These are phyloP conservation scores for Didymella sp. DNA, from an alignment of 2,329 filamentous ascomycete species.

Conservation along the genomic window DNA sequence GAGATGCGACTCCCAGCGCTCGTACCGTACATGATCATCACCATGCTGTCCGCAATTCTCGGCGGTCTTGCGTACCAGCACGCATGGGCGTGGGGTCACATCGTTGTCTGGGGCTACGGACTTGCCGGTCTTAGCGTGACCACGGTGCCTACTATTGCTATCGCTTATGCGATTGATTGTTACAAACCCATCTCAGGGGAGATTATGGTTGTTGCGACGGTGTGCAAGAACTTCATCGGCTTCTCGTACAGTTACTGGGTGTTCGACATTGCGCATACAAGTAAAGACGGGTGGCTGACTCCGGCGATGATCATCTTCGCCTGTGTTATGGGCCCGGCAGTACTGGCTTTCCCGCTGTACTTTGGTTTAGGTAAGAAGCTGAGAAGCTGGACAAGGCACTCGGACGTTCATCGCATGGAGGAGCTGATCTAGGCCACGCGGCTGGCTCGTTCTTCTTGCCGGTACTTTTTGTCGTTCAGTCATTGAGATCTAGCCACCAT, in stretches of 20 bases:
- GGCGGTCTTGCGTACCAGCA: slow-evolving; percentile 59
- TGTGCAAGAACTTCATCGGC: slow-evolving; percentile 55
- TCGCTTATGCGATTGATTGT: slow-evolving; percentile 56
- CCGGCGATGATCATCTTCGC: slow-evolving; percentile 56
- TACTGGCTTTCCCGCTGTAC: slow-evolving; percentile 52
- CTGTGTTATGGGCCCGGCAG: slow-evolving; percentile 49
- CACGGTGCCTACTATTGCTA: slow-evolving; percentile 52
- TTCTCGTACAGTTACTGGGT: slow-evolving; percentile 55
- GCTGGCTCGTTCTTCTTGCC: no score
- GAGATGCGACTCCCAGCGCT: slow-evolving; percentile 62
- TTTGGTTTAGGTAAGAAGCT: slow-evolving; percentile 53
- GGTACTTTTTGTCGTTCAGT: no score
- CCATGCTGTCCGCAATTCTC: slow-evolving; percentile 57
- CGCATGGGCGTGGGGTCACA: slow-evolving; percentile 58
- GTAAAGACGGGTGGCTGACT: slow-evolving; percentile 49
- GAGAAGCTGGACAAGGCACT: slow-evolving; percentile 47
- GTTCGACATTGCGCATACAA: slow-evolving; percentile 47
- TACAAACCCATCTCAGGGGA: slow-evolving; percentile 57
- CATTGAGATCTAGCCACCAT: no score
- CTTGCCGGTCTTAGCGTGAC: slow-evolving; percentile 53
- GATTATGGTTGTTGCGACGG: slow-evolving; percentile 55
- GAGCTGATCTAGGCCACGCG: slow-evolving; percentile 29
- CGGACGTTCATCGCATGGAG: slow-evolving; percentile 46
- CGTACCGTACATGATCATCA: slow-evolving; percentile 59
- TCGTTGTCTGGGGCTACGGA: slow-evolving; percentile 59